Evolutionary conservation across 441 rosid genomes (phyloP).

Genomic region (Croton setiger): DNA sequence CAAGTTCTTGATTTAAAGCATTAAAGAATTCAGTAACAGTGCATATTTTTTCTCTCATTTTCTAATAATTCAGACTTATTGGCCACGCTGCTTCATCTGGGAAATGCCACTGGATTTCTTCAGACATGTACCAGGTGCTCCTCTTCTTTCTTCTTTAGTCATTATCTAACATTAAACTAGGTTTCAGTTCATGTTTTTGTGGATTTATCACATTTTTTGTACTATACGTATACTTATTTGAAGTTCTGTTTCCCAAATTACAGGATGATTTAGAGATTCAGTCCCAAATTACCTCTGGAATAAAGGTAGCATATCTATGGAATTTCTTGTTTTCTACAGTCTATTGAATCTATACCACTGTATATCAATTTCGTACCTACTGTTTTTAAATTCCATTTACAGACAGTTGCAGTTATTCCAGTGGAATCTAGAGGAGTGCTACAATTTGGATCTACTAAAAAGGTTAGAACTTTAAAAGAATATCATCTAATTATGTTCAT

Average conservation of each 20-base stretch:
- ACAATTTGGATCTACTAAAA: constrained; percentile 71
- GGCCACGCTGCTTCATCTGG: constrained; percentile 74
- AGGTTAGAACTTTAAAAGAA: constrained; percentile 45
- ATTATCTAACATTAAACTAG: neutral
- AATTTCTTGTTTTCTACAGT: neutral
- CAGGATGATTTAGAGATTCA: constrained; percentile 43
- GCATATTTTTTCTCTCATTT: constrained; percentile 15
- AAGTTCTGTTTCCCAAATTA: neutral
- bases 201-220: neutral
- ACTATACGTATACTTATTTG: constrained; percentile 5
- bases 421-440: constrained; percentile 60
- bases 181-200: neutral
- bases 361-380: constrained; percentile 13
- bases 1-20: neutral
- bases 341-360: neutral
- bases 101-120: constrained; percentile 62
- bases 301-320: constrained; percentile 39
- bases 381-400: constrained; percentile 24
- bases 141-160: constrained; percentile 13
- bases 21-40: neutral
- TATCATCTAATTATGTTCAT: constrained; percentile 10
- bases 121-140: constrained; percentile 51
- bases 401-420: constrained; percentile 74
- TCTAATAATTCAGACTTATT: constrained; percentile 45
- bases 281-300: constrained; percentile 44